Percentiles rank a stretch among this genome's conserved stretches.
phyloP scores from a whole-genome alignment of 768 basidiomycete species.

The Trametopsis cervina region DNA sequence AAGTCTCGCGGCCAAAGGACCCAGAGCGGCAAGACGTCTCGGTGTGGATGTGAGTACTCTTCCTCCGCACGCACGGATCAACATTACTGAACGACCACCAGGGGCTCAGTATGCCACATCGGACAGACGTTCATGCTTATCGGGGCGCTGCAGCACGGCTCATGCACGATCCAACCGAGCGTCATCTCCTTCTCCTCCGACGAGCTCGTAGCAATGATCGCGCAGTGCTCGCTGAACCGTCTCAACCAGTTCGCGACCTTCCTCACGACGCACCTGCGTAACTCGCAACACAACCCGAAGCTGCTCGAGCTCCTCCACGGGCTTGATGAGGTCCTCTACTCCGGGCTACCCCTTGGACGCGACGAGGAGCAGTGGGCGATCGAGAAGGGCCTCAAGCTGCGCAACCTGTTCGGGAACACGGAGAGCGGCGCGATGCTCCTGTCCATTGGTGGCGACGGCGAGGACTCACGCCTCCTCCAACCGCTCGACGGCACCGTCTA shows the following conservation, averaged over 20 bases:
- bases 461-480: conserved; percentile 13
- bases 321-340: conserved; percentile 56
- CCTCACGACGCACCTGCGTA: conserved; percentile 52
- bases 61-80: not conserved
- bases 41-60: conserved; percentile 51
- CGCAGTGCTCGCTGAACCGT: conserved; percentile 54
- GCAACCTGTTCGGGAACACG: conserved; percentile 74
- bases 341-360: conserved; percentile 49
- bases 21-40: conserved; percentile 54
- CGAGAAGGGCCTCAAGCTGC: conserved; percentile 39
- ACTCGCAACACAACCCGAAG: conserved; percentile 49
- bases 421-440: conserved; percentile 66
- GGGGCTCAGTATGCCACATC: conserved; percentile 77
- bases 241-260: conserved; percentile 63
- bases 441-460: conserved; percentile 38
- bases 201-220: conserved; percentile 66
- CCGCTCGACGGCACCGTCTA: conserved; percentile 19
- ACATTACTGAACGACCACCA: conserved; percentile 18
- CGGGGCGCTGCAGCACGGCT: conserved; percentile 58
- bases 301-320: conserved; percentile 45
- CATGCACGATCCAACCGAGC: conserved; percentile 62
- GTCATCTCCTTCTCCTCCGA: conserved; percentile 50
- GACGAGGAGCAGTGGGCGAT: conserved; percentile 68
- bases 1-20: conserved; percentile 41
- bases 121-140: conserved; percentile 67